A percentile compares a stretch with the other conserved stretches of the same genome.
Conservation (phyloP, 495 filamentous ascomycete genomes). For the Tirmania nivea region DNA sequence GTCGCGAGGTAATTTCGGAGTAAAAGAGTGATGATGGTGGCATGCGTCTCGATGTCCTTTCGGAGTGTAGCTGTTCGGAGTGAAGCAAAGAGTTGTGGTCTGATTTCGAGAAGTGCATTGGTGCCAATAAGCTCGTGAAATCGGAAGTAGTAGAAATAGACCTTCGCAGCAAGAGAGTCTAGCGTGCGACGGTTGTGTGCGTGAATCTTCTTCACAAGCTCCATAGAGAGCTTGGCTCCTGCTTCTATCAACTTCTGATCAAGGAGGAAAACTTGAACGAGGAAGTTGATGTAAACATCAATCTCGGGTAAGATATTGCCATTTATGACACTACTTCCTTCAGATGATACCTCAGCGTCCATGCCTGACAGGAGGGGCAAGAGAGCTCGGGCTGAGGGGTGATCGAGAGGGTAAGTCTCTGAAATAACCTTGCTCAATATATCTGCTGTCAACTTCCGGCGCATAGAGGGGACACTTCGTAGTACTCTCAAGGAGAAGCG, state of each 20-base stretch:
- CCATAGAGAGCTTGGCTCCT: conserved; percentile 63
- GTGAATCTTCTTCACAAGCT: conserved; percentile 64
- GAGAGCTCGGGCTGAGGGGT: conserved; percentile 42
- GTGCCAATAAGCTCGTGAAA: conserved; percentile 88
- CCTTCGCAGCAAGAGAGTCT: conserved; percentile 78
- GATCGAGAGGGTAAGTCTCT: conserved; percentile 51
- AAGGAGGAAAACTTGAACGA: conserved; percentile 72
- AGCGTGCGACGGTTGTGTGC: conserved; percentile 78
- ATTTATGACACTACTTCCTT: conserved; percentile 29
- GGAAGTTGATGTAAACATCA: conserved; percentile 74
- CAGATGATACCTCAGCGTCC: conserved; percentile 40
- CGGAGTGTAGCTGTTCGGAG: conserved; percentile 82
- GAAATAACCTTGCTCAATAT: conserved; percentile 60
- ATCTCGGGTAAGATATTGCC: conserved; percentile 51
- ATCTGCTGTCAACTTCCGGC: conserved; percentile 67
- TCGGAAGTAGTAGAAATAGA: conserved; percentile 92
- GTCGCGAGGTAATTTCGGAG: conserved; percentile 92
- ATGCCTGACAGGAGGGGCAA: conserved; percentile 41
- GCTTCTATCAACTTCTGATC: conserved; percentile 58
- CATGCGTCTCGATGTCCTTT: conserved; percentile 90
- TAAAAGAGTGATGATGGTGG: conserved; percentile 78
- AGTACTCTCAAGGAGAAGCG: conserved; percentile 85
- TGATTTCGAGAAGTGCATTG: conserved; percentile 59
- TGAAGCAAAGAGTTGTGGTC: conserved; percentile 65
- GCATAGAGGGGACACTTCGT: conserved; percentile 82